Evolutionary conservation across 106 monocot species (phyloP), one percentile per base, ranked within the genome.

Genomic region (Apostasia ramifera): DNA sequence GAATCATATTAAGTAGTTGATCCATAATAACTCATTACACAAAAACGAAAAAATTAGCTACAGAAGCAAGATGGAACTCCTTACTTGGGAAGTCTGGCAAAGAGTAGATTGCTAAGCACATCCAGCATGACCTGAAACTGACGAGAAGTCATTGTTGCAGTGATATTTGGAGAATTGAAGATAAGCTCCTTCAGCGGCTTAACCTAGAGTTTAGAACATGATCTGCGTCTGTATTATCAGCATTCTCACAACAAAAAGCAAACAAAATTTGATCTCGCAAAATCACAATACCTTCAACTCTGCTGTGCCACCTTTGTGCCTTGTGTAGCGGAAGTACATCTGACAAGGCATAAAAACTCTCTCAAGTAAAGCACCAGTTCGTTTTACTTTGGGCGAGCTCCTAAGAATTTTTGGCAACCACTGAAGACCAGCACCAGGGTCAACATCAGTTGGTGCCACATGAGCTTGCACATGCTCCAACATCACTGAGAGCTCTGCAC

Each of bases 381-480:
- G 80, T 63, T 98, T 98, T 79, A 93, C 80, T 83, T 90, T 82
- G 61, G 89, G 86, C 73, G 92, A 89, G 64, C 74, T 89, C 63
- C 85, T 83, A 56, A 78, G 79, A 71, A 98, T 98, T 79, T 93
- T 90, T 42, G 92, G 92, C 55, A 98, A 68, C 98, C 98, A 98
- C 68, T 98, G 98, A 65, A 98, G 83, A 41, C 98, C 93, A 80
- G 98, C 98, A 77, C 98, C 98, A 56, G 98, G 98, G 77, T 98
- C 98, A 69, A 98, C 90, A 85, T 98, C 98, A 56, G 98, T 98
- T 58, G 98, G 98, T 72, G 98, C 98, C 44, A 98, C 98, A 82
- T 98, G 98, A 71, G 98, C 91, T 77, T 98, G 98, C 69, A 93
- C 98, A 53, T 93, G 90, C 67, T 98, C 85, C 42, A 98, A 70